Base-by-base conservation (phyloP, 2,329 filamentous ascomycete genomes). In the Microcyclospora pomicola region DNA sequence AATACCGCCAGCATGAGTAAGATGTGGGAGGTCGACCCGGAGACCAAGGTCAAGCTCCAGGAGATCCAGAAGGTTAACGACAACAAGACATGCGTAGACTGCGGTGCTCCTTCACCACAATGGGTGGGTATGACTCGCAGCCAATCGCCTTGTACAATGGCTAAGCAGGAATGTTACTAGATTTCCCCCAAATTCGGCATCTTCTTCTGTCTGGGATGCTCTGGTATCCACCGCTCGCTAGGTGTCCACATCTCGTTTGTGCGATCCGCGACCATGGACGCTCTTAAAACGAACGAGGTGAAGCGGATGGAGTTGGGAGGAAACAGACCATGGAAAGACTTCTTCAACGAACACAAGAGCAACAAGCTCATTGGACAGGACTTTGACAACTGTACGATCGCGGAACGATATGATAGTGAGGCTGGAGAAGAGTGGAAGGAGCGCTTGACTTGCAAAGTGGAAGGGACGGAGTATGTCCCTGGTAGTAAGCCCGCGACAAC, bases 181-280 rank as follows among this genome's bases (percentile, higher is more conserved):
- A 75, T 77, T 27, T 79, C 86, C 29, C 91, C 91, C 47, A 98
- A 98, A 64, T 93, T 98, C 59, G 88, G 88, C 57, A 84, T 94
- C 61, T 98, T 98, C 68, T 95, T 98, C 71, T 98, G 91, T 64
- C 77, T 98, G 37, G 84, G 81, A 46, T 98, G 91, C 68, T 88
- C 87, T 27, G 91, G 91, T 51, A 83, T 91, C 37, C 91, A 98
- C 65, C 82, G 91, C 46, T 86, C 86, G 2, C 76, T 98, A 24
- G 91, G 91, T 44, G 91, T 98, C 28, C 91, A 98, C 68, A 94
- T 98, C 61, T 94, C 86, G 59, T 98, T 98, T 65, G 87, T 98
- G 47, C 82, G 91, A 42, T 91, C 82, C 54, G 91, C 96, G 56
- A 94, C 85, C 44, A 98, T 98, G 91, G 91, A 98, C 66, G 86